phyloP scores from a whole-genome alignment of 495 filamentous ascomycete genomes.

The Penicillium canescens region DNA sequence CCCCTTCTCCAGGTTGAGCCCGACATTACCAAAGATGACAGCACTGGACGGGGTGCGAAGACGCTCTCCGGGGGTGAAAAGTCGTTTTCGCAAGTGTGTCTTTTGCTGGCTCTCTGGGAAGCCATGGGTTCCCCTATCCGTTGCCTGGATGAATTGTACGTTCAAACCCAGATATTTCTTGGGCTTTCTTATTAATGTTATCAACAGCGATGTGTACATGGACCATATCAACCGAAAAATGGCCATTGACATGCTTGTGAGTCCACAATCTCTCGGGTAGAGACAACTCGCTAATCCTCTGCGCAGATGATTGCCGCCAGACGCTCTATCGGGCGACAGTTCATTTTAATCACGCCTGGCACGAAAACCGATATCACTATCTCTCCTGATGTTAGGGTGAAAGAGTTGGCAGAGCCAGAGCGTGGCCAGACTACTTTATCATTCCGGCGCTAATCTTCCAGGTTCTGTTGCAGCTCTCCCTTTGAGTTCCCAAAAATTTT shows the following conservation, averaged over 20 bases:
- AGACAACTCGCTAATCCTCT: constrained; percentile 9
- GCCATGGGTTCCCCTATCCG: constrained; percentile 95
- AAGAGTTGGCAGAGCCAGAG: constrained; percentile 72
- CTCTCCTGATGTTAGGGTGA: constrained; percentile 78
- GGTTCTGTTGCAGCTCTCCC: neutral
- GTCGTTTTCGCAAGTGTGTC: constrained; percentile 93
- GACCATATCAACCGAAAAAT: constrained; percentile 93
- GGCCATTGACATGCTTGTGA: constrained; percentile 91
- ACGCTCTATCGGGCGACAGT: constrained; percentile 84
- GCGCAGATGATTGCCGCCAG: constrained; percentile 78
- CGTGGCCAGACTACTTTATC: constrained; percentile 45
- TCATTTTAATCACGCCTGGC: constrained; percentile 95
- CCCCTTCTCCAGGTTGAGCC: constrained; percentile 58
- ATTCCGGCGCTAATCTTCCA: constrained; percentile 20
- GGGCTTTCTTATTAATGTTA: constrained; percentile 19
- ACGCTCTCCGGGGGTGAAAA: constrained; percentile 96
- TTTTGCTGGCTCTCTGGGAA: constrained; percentile 92
- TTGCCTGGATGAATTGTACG: constrained; percentile 92
- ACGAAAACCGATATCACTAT: constrained; percentile 70
- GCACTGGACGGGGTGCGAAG: constrained; percentile 75
- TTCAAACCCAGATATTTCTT: constrained; percentile 3
- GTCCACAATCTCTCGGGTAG: constrained; percentile 22
- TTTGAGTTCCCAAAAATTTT: neutral
- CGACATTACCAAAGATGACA: constrained; percentile 68
- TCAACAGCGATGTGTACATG: constrained; percentile 89